Conservation (phyloP, 225 moss, liverwort and hornwort species). For the Thuidium tamariscinum region DNA sequence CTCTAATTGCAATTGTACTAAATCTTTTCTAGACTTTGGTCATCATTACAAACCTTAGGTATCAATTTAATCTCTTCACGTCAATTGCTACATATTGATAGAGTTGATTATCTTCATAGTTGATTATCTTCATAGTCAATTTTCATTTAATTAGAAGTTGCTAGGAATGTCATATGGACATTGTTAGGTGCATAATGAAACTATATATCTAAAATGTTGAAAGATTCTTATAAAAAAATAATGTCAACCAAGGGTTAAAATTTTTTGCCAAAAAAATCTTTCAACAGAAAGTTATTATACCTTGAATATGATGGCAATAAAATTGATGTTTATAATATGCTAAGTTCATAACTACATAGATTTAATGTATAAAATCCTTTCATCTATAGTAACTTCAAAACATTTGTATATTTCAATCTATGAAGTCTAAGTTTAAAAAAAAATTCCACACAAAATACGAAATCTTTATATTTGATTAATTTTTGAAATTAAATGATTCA, state of each 20-base stretch:
- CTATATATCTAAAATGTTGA: neutral
- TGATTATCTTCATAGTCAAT: neutral
- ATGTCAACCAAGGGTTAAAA: neutral
- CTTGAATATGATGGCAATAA: neutral
- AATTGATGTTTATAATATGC: neutral
- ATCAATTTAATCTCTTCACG: neutral
- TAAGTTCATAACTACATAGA: neutral
- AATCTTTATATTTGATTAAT: neutral
- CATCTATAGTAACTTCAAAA: no score
- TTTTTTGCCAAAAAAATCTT: neutral
- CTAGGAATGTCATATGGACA: neutral
- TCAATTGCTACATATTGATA: neutral
- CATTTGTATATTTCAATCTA: no score
- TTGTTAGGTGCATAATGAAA: neutral
- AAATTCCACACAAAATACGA: no score
- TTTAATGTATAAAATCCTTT: neutral
- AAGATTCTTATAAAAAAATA: neutral
- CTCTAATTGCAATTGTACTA: neutral
- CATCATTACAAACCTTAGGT: neutral
- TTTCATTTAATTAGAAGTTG: neutral
- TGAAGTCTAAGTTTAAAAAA: no score
- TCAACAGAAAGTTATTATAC: neutral
- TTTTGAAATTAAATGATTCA: neutral
- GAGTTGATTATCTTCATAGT: no score
- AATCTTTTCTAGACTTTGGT: neutral